Evolutionary conservation across 345 rosid genomes (phyloP).

Genomic region (Carallia pectinifolia): DNA sequence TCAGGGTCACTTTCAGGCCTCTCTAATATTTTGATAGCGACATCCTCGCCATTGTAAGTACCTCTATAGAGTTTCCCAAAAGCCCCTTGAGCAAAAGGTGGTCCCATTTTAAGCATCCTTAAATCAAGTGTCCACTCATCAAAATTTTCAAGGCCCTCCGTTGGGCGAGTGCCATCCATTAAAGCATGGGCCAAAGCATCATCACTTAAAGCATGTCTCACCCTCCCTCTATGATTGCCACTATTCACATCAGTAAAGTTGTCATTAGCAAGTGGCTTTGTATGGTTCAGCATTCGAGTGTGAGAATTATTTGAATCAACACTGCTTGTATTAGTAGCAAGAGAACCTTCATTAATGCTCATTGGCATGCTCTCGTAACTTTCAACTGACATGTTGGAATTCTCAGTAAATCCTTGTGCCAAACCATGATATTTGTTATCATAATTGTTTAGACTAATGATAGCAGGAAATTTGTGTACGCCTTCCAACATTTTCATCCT

Average conservation of each 20-base stretch:
- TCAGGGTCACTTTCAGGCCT: constrained; percentile 41
- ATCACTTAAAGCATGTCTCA: constrained; percentile 33
- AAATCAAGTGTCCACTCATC: constrained; percentile 45
- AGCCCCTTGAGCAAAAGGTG: constrained; percentile 48
- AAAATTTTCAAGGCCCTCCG: constrained; percentile 34
- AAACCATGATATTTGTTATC: constrained; percentile 32
- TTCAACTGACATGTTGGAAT: constrained; percentile 41
- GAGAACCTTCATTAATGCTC: constrained; percentile 38
- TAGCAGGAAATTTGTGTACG: constrained; percentile 33
- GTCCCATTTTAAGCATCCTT: constrained; percentile 43
- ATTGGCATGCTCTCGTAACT: constrained; percentile 29
- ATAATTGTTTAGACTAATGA: constrained; percentile 32
- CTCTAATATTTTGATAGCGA: constrained; percentile 51
- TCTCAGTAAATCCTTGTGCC: constrained; percentile 36
- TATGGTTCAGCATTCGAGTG: constrained; percentile 6
- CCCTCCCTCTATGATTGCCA: constrained; percentile 36
- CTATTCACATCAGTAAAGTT: constrained; percentile 34
- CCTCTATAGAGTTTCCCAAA: constrained; percentile 48
- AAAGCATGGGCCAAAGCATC: constrained; percentile 43
- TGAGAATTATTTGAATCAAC: constrained; percentile 42
- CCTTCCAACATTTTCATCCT: constrained; percentile 34
- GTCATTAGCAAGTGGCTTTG: constrained; percentile 24
- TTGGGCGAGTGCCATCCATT: constrained; percentile 37
- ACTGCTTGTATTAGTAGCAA: constrained; percentile 37
- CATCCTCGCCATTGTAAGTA: constrained; percentile 44